Conservation (phyloP, 129 eudicot genomes). For the Artemisia argyi region DNA sequence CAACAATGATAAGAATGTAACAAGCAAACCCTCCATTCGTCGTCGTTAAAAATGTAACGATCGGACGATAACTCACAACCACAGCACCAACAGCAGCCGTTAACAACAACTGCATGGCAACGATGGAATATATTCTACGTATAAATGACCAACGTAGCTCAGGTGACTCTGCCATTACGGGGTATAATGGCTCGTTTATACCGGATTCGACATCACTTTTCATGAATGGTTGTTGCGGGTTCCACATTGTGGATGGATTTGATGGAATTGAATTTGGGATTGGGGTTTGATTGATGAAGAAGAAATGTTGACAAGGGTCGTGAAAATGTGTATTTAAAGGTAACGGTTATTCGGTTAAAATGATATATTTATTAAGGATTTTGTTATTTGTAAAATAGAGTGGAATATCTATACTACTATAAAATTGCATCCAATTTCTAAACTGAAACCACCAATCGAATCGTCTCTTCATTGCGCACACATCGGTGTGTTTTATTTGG, state of each 20-base stretch:
- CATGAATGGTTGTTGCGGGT: slow-evolving; percentile 35
- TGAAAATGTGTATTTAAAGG: too few species aligned
- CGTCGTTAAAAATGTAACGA: slow-evolving; percentile 51
- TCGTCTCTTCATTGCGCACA: too few species aligned
- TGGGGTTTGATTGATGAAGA: too few species aligned
- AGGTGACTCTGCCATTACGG: slow-evolving; percentile 70
- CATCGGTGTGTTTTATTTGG: too few species aligned
- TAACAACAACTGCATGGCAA: slow-evolving; percentile 64
- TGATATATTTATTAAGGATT: too few species aligned
- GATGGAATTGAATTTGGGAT: neutral
- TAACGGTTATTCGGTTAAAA: too few species aligned
- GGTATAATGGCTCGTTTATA: slow-evolving; percentile 50
- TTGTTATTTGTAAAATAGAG: too few species aligned
- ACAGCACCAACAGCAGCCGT: slow-evolving; percentile 74
- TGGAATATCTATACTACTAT: too few species aligned
- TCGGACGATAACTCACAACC: slow-evolving; percentile 57
- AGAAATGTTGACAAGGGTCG: too few species aligned
- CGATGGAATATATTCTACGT: slow-evolving; percentile 73
- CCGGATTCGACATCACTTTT: slow-evolving; percentile 70
- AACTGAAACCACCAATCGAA: too few species aligned
- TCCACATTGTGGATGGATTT: slow-evolving; percentile 46
- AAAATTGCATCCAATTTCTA: too few species aligned
- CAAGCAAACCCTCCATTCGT: slow-evolving; percentile 63
- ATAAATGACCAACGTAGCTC: slow-evolving; percentile 85
- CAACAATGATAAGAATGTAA: slow-evolving; percentile 59